Base-by-base conservation (phyloP, 495 filamentous ascomycete genomes). In the Neurospora sp. region DNA sequence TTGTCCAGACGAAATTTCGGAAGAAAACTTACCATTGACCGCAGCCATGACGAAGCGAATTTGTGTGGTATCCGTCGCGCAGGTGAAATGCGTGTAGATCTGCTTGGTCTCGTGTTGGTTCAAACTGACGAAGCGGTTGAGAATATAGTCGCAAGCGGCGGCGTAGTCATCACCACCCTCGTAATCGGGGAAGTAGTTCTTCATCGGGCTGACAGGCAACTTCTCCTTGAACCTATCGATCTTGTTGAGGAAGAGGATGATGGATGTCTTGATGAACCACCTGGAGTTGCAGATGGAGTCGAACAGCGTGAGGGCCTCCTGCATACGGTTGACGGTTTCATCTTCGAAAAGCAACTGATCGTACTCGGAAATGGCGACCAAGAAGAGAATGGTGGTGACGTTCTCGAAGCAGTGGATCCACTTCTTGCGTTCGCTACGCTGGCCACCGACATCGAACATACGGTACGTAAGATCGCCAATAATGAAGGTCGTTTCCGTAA, bases 341-440 rank as follows among this genome's bases (percentile, higher is more conserved):
- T 99, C 96, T 83, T 99, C 96, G 80, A 99, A 97, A 31, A 99
- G 88, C 75, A 98, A 86, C 83, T 98, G 96, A 81, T 99, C 96
- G 87, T 99, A 99, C 81, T 97, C 96, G 78, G 96, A 98, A 81
- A 99, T 99, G 81, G 96, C 96, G 72, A 98, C 96, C 72, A 99
- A 84, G 90, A 99, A 99, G 42, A 99, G 92, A 77, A 99, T 97
- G 20, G 96, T 97, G 65, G 95, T 97, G 79, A 99, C 96, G 78
- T 99, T 98, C 86, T 99, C 96, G 85, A 99, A 99, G 86, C 95
- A 97, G 86, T 99, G 96, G 73, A 99, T 99, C 96, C 96, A 99
- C 91, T 99, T 99, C 91, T 99, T 99, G 76, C 96, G 92, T 83
- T 99, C 96, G 2, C 96, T 98, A 77, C 96, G 91, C 84, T 98